These are phyloP conservation scores for Penicillium paradoxum DNA, from an alignment of 495 filamentous ascomycete species.

Conservation along the genomic window DNA sequence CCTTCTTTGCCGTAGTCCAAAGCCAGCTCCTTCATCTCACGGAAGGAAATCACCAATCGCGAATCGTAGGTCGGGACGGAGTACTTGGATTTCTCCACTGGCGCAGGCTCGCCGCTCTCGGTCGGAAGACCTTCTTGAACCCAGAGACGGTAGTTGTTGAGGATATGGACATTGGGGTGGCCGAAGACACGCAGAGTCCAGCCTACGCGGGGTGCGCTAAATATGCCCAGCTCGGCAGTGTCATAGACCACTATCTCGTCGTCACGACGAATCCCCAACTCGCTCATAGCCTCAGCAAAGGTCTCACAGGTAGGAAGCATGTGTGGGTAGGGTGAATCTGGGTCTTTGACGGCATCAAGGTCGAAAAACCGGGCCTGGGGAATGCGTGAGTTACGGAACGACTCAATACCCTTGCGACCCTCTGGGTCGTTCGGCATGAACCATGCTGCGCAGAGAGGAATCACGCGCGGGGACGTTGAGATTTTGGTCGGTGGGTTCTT, in stretches of 20 bases:
- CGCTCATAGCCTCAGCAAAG: conserved; percentile 84
- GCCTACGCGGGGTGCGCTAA: conserved; percentile 85
- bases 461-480: conserved; percentile 69
- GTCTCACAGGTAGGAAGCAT: conserved; percentile 82
- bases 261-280: conserved; percentile 76
- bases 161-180: conserved; percentile 79
- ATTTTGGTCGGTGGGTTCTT: conserved; percentile 69
- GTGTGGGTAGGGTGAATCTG: conserved; percentile 83
- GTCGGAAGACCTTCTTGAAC: conserved; percentile 72
- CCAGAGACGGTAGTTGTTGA: conserved; percentile 95
- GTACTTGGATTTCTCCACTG: conserved; percentile 51
- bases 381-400: conserved; percentile 73
- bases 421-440: conserved; percentile 86
- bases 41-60: conserved; percentile 62
- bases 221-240: conserved; percentile 79
- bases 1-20: conserved; percentile 74
- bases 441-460: conserved; percentile 91
- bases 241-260: conserved; percentile 95
- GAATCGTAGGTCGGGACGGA: conserved; percentile 49
- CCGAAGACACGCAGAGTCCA: conserved; percentile 92
- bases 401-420: conserved; percentile 67
- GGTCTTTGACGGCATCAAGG: conserved; percentile 84
- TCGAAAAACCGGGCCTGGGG: conserved; percentile 94
- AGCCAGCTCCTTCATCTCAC: conserved; percentile 72
- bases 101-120: conserved; percentile 69